Percentiles rank a stretch among this genome's conserved stretches.
Conservation (phyloP, 495 filamentous ascomycete genomes). For the Aspergillus bridgeri region DNA sequence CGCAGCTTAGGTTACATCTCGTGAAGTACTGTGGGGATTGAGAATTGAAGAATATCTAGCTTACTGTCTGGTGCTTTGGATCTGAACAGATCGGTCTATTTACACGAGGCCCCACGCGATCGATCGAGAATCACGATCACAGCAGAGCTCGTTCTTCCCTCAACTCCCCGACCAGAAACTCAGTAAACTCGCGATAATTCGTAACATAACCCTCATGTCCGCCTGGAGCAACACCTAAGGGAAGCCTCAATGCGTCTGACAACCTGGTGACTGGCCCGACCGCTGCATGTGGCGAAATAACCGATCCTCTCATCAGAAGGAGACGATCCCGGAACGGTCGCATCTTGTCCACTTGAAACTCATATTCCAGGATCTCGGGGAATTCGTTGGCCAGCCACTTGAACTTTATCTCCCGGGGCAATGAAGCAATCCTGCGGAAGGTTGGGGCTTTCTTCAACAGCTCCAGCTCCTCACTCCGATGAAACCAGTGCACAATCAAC, state of each 20-base stretch:
- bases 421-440: background rate
- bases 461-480: background rate
- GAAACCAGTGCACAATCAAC: background rate
- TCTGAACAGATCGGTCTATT: background rate
- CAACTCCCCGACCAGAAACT: background rate
- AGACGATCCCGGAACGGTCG: background rate
- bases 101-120: background rate
- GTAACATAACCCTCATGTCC: slow-evolving; percentile 5
- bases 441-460: background rate
- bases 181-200: background rate
- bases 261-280: background rate
- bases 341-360: background rate
- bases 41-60: background rate
- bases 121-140: background rate
- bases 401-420: background rate
- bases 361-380: background rate
- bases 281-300: background rate
- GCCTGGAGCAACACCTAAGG: background rate
- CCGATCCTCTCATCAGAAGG: background rate
- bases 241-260: background rate
- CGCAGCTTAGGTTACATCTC: no score
- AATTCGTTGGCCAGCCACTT: background rate
- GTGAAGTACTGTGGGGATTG: no score
- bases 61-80: background rate
- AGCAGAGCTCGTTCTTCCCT: background rate